Evolutionary conservation across 495 filamentous ascomycete species (phyloP), one percentile per base, ranked within the genome.

Genomic region (Penicillium maclennaniae): DNA sequence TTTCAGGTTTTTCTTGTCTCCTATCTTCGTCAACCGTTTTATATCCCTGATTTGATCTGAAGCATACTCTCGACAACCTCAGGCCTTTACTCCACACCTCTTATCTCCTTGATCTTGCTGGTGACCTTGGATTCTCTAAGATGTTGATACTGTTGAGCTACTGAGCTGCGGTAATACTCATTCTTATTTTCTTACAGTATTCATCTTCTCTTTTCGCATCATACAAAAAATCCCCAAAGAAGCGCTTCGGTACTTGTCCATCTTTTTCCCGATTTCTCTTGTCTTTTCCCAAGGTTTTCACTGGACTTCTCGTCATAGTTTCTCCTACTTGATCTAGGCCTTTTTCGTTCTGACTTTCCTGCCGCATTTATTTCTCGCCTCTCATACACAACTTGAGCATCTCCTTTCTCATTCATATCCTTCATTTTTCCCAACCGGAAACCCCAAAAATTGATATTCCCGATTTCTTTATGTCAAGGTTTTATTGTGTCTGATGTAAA

Each of bases 31-130:
- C 47, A 37, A 28, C 41, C 56, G 59, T 64, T 68, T 66, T 63
- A 63, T 66, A 66, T 68, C 63, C 62, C 60, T 61, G 60, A 53
- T 66, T 66, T 59, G 60, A 63, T 56, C 54, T 54, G 53, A 63
- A 61, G 65, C 60, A 66, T 62, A 53, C 41, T 49, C 51, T 58
- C 55, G 49, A 60, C 51, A 56, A 55, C 59, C 53, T 62, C 55
- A 54, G 51, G 43, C 53, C 48, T 17, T 40, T 5, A 2, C 17
- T 7, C 27, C 31, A 3, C 3, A 40, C 6, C 19, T 50, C 46
- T 47, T 61, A 39, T 51, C 54, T 50, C 28, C 58, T 59, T 59
- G 48, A 43, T 50, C 16, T 28, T 25, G 56, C 45, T 53, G 53
- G 45, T 45, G 51, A 51, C 31, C 49, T 15, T 25, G 16, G 31